Base-by-base conservation (phyloP, 2,329 filamentous ascomycete genomes). In the Verticillium nubilum region DNA sequence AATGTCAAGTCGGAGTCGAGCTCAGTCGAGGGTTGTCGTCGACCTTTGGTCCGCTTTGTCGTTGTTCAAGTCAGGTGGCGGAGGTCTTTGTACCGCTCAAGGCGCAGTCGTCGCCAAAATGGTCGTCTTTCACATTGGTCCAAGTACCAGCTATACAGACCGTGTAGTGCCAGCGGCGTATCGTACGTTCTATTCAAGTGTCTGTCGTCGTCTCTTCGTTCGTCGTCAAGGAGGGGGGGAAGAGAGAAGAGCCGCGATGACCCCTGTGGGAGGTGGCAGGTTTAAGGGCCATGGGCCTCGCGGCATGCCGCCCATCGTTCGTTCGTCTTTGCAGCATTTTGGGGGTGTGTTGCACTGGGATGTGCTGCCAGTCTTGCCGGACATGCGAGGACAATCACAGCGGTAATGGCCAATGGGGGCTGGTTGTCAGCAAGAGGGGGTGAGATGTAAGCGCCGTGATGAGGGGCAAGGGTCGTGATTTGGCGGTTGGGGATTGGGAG, bases 351-450 rank as follows among this genome's bases (percentile, higher is more conserved):
- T 27, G 55, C 31, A 57, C 61, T 57, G 57, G 60, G 57, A 42
- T 42, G 57, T 47, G 52, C 60, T 63, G 61, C 61, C 61, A 58
- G 61, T 62, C 42, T 25, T 50, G 42, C 42, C 42, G 42, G 42
- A 60, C 61, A 52, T 56, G 61, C 50, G 60, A 55, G 50, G 58
- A 58, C 61, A 57, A 56, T 63, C 61, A 63, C 60, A 62, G 58
- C 58, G 55, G 52, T 37, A 12, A 47, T 52, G 58, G 52, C 61
- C 61, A 63, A 63, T 63, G 55, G 56, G 60, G 42, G 56, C 27
- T 52, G 52, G 54, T 54, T 55, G 31, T 17, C 58, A 57, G n/a
- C 19, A 19, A 19, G 42, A 50, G 42, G 42, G 29, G 60, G 57
- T 58, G 56, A 47, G 10, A 54, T 60, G 33, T 63, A 63, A 63